phyloP scores from a whole-genome alignment of 179 eudicot genomes.

The Spinacia oleracea region DNA sequence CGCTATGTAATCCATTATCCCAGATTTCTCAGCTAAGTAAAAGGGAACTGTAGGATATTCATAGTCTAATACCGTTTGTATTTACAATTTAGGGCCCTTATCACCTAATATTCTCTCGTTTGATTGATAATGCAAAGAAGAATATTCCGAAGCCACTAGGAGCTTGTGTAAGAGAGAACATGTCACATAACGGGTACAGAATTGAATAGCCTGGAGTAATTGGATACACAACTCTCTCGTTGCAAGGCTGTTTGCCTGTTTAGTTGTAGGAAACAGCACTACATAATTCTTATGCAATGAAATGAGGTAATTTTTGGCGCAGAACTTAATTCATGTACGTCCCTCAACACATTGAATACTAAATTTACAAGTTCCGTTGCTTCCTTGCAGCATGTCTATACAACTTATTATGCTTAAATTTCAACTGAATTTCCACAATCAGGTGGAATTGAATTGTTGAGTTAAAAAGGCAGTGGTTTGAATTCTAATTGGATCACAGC shows the following conservation, averaged over 20 bases:
- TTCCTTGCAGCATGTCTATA: background rate
- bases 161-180: too few relatives aligned
- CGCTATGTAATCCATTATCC: background rate
- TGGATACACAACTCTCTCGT: too few relatives aligned
- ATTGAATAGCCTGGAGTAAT: too few relatives aligned
- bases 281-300: background rate
- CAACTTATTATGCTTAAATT: background rate
- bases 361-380: background rate
- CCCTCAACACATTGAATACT: background rate
- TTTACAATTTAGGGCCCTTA: background rate
- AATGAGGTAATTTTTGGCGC: background rate
- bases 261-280: background rate
- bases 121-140: background rate
- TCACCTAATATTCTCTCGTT: background rate
- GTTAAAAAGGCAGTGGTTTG: too few relatives aligned
- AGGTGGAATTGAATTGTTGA: too few relatives aligned
- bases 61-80: background rate
- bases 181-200: background rate
- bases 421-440: background rate
- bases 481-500: too few relatives aligned
- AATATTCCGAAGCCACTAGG: background rate
- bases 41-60: background rate
- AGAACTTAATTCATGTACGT: background rate
- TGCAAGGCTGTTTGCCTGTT: too few relatives aligned
- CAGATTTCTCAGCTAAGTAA: background rate